Evolutionary conservation across 164 flowering plant genomes (phyloP).

Genomic region (Vitis rotundifolia): DNA sequence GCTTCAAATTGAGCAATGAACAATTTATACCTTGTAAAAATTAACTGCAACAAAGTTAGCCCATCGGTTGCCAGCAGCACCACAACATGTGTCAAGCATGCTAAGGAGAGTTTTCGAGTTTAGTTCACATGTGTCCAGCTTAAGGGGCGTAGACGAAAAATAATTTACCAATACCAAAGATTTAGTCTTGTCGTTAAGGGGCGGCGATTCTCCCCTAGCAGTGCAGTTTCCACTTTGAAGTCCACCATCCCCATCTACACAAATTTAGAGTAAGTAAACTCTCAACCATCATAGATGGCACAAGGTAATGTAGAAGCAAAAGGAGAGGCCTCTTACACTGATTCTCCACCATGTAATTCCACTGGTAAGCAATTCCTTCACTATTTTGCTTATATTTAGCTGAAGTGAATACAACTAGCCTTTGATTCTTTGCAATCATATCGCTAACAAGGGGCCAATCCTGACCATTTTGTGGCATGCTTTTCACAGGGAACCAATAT

Average conservation of each 20-base stretch:
- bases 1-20: too few relatives aligned
- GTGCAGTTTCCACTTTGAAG: slow-evolving; percentile 46
- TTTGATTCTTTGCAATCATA: slow-evolving; percentile 60
- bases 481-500: slow-evolving; percentile 72
- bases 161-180: slow-evolving; percentile 64
- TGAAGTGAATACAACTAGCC: slow-evolving; percentile 78
- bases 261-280: not conserved
- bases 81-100: slow-evolving; percentile 56
- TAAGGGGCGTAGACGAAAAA: slow-evolving; percentile 45
- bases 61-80: slow-evolving; percentile 69
- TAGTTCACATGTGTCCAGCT: slow-evolving; percentile 35
- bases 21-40: slow-evolving; percentile 59
- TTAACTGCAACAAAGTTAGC: slow-evolving; percentile 81
- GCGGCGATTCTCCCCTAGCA: slow-evolving; percentile 54
- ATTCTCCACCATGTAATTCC: slow-evolving; percentile 83
- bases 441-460: slow-evolving; percentile 80
- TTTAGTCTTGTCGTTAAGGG: slow-evolving; percentile 42
- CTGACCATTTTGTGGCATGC: slow-evolving; percentile 66
- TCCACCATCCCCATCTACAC: slow-evolving; percentile 66
- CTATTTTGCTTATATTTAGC: slow-evolving; percentile 40
- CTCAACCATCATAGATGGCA: too few relatives aligned
- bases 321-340: slow-evolving; percentile 43
- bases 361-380: slow-evolving; percentile 88
- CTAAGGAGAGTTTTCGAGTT: slow-evolving; percentile 48
- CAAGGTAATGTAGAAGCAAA: not conserved